A percentile compares a stretch with the other conserved stretches of the same genome.
Evolutionary conservation across 225 moss, liverwort and hornwort genomes (phyloP).

Genomic region (Marchantia polymorpha): DNA sequence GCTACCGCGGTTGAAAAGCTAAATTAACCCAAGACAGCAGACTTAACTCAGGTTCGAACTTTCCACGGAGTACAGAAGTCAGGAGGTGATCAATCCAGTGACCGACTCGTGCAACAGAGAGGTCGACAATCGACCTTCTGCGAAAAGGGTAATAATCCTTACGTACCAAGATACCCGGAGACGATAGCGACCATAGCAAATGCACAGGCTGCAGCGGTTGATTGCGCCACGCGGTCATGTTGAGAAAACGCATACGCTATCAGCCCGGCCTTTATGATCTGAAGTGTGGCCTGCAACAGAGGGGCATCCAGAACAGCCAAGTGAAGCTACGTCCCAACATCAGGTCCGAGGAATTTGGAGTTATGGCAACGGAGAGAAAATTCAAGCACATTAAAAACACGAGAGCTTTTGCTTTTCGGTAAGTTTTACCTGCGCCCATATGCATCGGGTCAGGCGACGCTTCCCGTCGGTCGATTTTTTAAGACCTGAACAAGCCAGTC

Average conservation of each 20-base stretch:
- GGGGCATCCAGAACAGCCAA: not conserved
- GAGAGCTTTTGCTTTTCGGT: no score
- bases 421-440: conserved; percentile 40
- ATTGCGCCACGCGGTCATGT: conserved; percentile 34
- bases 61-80: no score
- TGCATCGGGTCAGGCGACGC: conserved; percentile 34
- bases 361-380: not conserved
- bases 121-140: no score
- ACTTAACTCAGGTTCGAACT: no score
- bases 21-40: no score
- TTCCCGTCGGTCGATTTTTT: conserved; percentile 38
- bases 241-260: conserved; percentile 35
- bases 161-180: conserved; percentile 32
- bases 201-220: conserved; percentile 30
- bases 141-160: not conserved
- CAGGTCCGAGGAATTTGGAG: not conserved
- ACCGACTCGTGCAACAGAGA: no score
- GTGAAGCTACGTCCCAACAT: not conserved
- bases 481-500: conserved; percentile 28
- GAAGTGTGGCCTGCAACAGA: conserved; percentile 33
- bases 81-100: no score
- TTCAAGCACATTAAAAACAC: not conserved
- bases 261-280: conserved; percentile 30
- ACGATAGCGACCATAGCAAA: conserved; percentile 37
- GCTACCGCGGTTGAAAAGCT: no score